Base-by-base conservation (phyloP, 805 yeast species). In the Sugiyamaella smithiae region DNA sequence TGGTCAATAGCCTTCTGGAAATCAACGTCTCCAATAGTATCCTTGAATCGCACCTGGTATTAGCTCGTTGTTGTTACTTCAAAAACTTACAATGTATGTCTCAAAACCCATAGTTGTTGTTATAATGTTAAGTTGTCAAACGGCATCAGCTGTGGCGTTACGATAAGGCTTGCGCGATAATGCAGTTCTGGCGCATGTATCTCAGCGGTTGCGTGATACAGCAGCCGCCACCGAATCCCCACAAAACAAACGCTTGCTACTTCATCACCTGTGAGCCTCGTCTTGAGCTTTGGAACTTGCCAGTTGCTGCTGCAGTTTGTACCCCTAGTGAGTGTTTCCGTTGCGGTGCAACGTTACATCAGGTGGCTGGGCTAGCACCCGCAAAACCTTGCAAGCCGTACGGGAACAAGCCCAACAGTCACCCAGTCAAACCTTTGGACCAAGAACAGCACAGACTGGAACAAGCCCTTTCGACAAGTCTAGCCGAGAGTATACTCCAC, bases 21-120 rank as follows among this genome's bases (percentile, higher is more conserved):
- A 17, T 57, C 58, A 37, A 14, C 45, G 12, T 57, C 58, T 23
- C 53, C 26, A 31, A 51, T 43, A 25, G 48, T 22, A 25, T 55
- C 58, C 48, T 57, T 57, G 45, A 57, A 55, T 38, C 57, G 50
- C 28, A 57, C 57, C 60, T 56, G 8, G 8, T 11, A n/a, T 37
- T 19, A 20, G 24, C 22, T 9, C 24, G 26, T 3, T 7, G 3
- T 5, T 8, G 12, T 19, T 7, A 20, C 29, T 20, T 3, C n/a
- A 28, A 5, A 9, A 14, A 40, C 57, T 31, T 42, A 51, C 59
- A 45, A 56, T 56, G 41, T 54, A 56, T 17, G 43, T 52, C 36
- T 53, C 45, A 32, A 45, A 29, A n/a, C 45, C 45, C 48, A 45
- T 45, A n/a, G 23, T 31, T 4, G 33, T 4, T 35, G 40, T 4